Evolutionary conservation across 352 stramenopile species (phyloP).

Genomic region (Blastocystis sp.): DNA sequence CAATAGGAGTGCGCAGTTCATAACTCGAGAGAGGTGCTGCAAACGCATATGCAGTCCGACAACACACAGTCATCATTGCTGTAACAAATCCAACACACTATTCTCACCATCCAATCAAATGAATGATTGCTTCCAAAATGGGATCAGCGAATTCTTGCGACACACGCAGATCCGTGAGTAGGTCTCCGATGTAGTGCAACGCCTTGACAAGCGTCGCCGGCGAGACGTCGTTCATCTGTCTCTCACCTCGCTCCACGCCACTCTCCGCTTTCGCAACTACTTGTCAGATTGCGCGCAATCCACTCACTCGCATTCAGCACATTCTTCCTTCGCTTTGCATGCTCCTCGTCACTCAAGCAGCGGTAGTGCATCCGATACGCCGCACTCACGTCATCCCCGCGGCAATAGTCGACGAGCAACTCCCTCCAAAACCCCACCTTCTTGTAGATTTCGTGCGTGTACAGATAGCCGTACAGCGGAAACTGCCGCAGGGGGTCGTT

Average conservation of each 20-base stretch:
- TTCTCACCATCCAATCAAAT: conserved; percentile 31
- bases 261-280: background rate
- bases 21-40: background rate
- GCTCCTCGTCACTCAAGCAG: conserved; percentile 5
- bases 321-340: background rate
- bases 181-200: background rate
- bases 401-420: conserved; percentile 40
- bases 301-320: background rate
- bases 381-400: background rate
- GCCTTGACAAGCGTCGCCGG: background rate
- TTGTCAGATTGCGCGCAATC: no score
- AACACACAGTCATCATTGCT: conserved; percentile 4
- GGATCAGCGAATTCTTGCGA: conserved; percentile 30
- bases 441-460: conserved; percentile 36
- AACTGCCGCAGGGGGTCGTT: background rate
- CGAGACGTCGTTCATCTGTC: background rate
- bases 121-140: conserved; percentile 30
- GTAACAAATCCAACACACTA: background rate
- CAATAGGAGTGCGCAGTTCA: background rate
- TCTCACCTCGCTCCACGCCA: background rate
- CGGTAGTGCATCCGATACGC: conserved; percentile 41
- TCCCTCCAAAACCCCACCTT: conserved; percentile 71
- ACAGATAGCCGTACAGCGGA: conserved; percentile 36
- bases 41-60: background rate
- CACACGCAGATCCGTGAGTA: conserved; percentile 29